phyloP scores from a whole-genome alignment of 1,284 basidiomycete species.

The Pulchroboletus neoregius region DNA sequence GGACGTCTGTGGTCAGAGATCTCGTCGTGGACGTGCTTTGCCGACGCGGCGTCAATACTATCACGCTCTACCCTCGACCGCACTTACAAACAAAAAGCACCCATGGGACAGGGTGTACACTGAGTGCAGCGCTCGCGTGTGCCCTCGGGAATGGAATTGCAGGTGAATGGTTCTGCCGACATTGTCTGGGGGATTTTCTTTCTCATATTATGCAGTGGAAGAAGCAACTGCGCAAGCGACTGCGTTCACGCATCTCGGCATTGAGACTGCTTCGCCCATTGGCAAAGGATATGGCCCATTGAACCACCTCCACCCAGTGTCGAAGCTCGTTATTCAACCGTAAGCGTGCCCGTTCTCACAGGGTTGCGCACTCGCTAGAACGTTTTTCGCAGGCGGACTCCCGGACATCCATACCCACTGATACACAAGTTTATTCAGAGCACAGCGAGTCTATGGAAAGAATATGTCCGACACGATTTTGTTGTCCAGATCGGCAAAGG shows the following conservation, averaged over 20 bases:
- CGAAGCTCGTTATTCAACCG: constrained; percentile 52
- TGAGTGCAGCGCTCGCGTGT: constrained; percentile 80
- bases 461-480: constrained; percentile 82
- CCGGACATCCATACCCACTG: constrained; percentile 63
- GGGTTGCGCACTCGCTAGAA: background rate
- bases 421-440: constrained; percentile 63
- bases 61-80: constrained; percentile 61
- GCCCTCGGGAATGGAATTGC: constrained; percentile 41
- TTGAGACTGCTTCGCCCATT: constrained; percentile 65
- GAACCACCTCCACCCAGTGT: constrained; percentile 77
- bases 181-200: background rate
- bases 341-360: constrained; percentile 34
- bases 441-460: constrained; percentile 60
- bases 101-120: constrained; percentile 93
- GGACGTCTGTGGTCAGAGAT: constrained; percentile 14
- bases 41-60: constrained; percentile 32
- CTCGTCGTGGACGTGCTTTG: constrained; percentile 80
- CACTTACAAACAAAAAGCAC: constrained; percentile 71
- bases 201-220: constrained; percentile 43
- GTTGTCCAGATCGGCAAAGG: constrained; percentile 73
- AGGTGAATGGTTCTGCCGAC: constrained; percentile 37
- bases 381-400: constrained; percentile 47
- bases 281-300: constrained; percentile 84
- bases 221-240: constrained; percentile 62
- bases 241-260: constrained; percentile 73